Percentiles rank a stretch among this genome's conserved stretches.
Conservation (phyloP, 2,329 filamentous ascomycete species). For the Clathrospora elynae region DNA sequence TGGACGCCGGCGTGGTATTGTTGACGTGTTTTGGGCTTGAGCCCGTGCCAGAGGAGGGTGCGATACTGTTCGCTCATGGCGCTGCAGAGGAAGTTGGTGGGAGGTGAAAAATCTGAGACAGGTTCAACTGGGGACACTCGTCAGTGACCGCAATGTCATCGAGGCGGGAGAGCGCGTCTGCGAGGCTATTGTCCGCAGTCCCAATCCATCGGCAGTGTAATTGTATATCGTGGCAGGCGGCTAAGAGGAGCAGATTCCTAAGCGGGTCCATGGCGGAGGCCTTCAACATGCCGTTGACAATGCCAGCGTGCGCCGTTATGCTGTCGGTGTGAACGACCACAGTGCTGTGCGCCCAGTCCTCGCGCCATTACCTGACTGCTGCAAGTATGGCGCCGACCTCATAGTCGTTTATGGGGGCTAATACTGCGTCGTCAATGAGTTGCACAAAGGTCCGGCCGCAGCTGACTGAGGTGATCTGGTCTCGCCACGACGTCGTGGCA, state of each 20-base stretch:
- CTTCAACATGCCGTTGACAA: not conserved
- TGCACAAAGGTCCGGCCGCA: not conserved
- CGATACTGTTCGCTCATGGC: not conserved
- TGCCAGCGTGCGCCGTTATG: not conserved
- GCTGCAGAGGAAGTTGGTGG: not conserved
- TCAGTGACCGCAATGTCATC: not conserved
- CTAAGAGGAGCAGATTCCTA: not conserved
- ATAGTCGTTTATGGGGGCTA: not conserved
- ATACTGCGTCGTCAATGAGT: not conserved
- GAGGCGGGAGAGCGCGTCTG: not conserved
- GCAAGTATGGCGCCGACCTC: too few species aligned
- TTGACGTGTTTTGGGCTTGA: not conserved
- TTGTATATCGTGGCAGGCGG: not conserved
- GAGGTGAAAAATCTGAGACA: not conserved
- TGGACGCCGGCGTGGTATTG: not conserved
- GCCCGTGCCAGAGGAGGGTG: not conserved
- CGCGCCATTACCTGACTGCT: not conserved
- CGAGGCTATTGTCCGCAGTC: not conserved
- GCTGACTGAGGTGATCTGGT: not conserved
- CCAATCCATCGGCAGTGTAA: not conserved
- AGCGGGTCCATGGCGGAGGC: not conserved
- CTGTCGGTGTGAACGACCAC: not conserved
- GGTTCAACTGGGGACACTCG: not conserved
- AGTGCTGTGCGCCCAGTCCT: not conserved
- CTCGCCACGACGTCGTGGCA: not conserved